Percentiles rank a stretch among this genome's conserved stretches.
These are phyloP conservation scores for Trichophyton equinum DNA, from an alignment of 2,329 filamentous ascomycete genomes.

Conservation along the genomic window DNA sequence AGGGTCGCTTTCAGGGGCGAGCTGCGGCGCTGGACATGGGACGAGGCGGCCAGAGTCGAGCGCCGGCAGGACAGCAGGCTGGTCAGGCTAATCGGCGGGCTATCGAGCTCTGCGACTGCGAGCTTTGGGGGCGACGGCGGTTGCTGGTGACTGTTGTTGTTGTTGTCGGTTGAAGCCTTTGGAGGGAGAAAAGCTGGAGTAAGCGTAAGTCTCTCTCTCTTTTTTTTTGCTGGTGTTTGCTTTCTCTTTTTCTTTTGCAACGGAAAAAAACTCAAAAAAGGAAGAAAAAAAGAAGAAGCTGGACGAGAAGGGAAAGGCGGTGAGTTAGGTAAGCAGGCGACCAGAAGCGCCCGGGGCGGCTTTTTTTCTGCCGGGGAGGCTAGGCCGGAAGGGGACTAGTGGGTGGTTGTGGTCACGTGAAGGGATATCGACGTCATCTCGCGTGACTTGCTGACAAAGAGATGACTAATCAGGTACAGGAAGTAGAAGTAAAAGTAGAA, in stretches of 20 bases:
- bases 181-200: too few species aligned
- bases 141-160: too few species aligned
- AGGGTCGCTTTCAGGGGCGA: background rate
- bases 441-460: background rate
- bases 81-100: background rate
- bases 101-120: background rate
- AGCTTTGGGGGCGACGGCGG: too few species aligned
- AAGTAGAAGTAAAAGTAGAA: background rate
- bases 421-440: background rate
- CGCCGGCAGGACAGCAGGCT: background rate
- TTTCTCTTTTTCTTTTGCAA: background rate
- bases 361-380: background rate
- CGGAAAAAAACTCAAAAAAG: constrained; percentile 4
- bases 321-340: background rate
- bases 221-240: background rate
- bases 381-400: background rate
- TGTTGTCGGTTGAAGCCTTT: too few species aligned
- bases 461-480: background rate
- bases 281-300: background rate
- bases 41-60: background rate
- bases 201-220: background rate
- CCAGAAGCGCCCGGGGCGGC: background rate
- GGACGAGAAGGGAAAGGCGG: constrained; percentile 1
- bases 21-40: background rate
- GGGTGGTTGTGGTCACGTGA: background rate